These are phyloP conservation scores for Penicillium italicum DNA, from an alignment of 2,329 filamentous ascomycete species.

Conservation along the genomic window DNA sequence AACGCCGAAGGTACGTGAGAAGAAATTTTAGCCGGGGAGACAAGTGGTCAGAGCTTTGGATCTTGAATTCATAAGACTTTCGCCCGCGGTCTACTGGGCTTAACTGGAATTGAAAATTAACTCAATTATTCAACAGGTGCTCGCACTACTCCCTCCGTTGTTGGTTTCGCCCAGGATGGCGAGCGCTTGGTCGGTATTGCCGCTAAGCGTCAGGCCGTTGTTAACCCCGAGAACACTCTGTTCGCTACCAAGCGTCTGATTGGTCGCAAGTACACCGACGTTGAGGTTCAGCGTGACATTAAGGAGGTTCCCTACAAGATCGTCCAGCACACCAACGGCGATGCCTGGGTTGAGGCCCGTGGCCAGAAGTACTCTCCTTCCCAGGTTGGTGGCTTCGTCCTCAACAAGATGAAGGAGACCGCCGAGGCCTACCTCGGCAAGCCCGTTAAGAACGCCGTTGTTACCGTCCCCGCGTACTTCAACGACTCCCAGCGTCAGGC, in stretches of 20 bases:
- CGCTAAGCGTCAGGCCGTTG: conserved; percentile 95
- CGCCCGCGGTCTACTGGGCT: background rate
- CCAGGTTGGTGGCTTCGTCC: conserved; percentile 94
- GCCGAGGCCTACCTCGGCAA: conserved; percentile 90
- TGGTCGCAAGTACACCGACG: conserved; percentile 91
- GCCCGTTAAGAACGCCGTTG: conserved; percentile 89
- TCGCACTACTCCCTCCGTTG: conserved; percentile 87
- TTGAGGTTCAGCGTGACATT: conserved; percentile 92
- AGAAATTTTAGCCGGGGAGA: conserved; percentile 15
- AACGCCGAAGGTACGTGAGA: conserved; percentile 77
- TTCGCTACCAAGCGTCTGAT: conserved; percentile 99
- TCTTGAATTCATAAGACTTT: background rate
- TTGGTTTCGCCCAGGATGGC: conserved; percentile 91
- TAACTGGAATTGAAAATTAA: conserved; percentile 15
- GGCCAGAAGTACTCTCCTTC: conserved; percentile 96
- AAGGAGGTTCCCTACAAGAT: conserved; percentile 99
- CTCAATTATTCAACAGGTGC: conserved; percentile 55
- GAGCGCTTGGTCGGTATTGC: conserved; percentile 96
- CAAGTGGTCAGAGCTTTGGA: conserved; percentile 8
- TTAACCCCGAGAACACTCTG: conserved; percentile 97
- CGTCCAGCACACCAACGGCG: conserved; percentile 91
- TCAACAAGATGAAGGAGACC: conserved; percentile 99
- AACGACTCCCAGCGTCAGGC: conserved; percentile 97
- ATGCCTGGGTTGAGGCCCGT: conserved; percentile 91
- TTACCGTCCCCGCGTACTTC: conserved; percentile 97